phyloP scores from a whole-genome alignment of 2,329 filamentous ascomycete species.

The Microdochium trichocladiopsis region DNA sequence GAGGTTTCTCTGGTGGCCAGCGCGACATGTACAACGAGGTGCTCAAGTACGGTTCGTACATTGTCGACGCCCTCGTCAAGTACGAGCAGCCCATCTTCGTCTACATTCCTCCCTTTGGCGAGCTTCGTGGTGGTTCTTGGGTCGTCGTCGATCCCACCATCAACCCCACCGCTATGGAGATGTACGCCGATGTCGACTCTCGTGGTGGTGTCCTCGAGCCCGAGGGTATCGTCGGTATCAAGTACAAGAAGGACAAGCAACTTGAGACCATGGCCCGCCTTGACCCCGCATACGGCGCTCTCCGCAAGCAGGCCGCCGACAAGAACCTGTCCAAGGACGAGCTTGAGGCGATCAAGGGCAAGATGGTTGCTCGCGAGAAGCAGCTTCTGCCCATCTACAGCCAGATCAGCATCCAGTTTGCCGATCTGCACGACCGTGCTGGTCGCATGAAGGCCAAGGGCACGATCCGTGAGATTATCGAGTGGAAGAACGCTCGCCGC shows the following conservation, averaged over 20 bases:
- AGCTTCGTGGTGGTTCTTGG: conserved; percentile 98
- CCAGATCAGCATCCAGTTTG: conserved; percentile 94
- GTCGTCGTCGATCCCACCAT: conserved; percentile 98
- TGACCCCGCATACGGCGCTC: conserved; percentile 73
- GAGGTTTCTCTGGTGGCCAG: conserved; percentile 99
- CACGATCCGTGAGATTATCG: conserved; percentile 74
- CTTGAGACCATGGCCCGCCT: conserved; percentile 95
- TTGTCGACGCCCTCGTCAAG: conserved; percentile 96
- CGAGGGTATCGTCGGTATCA: conserved; percentile 97
- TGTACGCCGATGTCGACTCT: conserved; percentile 94
- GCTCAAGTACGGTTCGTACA: conserved; percentile 98
- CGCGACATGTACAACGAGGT: conserved; percentile 99
- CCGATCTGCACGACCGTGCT: conserved; percentile 92
- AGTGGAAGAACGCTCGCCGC: conserved; percentile 83
- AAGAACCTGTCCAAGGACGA: conserved; percentile 65
- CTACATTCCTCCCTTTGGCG: conserved; percentile 94
- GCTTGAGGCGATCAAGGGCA: conserved; percentile 69
- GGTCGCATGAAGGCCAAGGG: conserved; percentile 99
- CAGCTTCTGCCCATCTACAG: conserved; percentile 85
- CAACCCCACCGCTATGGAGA: conserved; percentile 95
- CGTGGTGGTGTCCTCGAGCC: conserved; percentile 97
- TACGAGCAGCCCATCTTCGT: conserved; percentile 98
- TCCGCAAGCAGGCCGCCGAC: conserved; percentile 71
- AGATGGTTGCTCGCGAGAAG: conserved; percentile 82
- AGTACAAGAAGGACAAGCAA: conserved; percentile 96